A percentile compares a stretch with the other conserved stretches of the same genome.
Evolutionary conservation across 441 rosid species (phyloP).

Genomic region (Raphanus hybrid): DNA sequence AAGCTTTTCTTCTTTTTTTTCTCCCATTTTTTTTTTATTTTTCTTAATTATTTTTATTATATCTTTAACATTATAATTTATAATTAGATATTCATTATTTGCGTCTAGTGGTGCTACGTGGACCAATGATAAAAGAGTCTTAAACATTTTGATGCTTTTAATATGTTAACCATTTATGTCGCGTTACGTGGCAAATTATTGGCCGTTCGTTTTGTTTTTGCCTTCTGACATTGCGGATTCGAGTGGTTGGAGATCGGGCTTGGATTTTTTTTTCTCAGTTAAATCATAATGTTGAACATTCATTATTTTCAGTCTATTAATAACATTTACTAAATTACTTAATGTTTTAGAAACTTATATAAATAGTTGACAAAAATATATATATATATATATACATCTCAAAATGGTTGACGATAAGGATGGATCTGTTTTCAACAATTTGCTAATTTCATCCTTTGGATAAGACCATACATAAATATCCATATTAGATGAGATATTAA

Average conservation of each 20-base stretch:
- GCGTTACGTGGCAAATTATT: slow-evolving; percentile 1
- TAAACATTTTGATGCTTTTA: not conserved
- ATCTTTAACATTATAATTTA: not conserved
- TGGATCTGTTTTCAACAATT: slow-evolving; percentile 13
- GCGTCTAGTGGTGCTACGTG: slow-evolving; percentile 10
- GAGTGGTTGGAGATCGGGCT: slow-evolving; percentile 35
- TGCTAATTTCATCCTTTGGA: slow-evolving; percentile 15
- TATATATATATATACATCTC: not conserved
- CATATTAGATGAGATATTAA: slow-evolving; percentile 12
- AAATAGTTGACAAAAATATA: slow-evolving; percentile 19
- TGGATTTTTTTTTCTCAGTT: not conserved
- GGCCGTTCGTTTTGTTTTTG: slow-evolving; percentile 33
- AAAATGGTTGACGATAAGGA: slow-evolving; percentile 40
- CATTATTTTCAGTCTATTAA: slow-evolving; percentile 14
- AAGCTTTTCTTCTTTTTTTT: slow-evolving; percentile 1
- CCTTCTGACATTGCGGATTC: slow-evolving; percentile 27
- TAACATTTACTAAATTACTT: not conserved
- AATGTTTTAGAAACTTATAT: not conserved
- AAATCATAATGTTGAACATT: slow-evolving; percentile 18
- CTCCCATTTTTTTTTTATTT: not conserved
- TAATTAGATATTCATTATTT: slow-evolving; percentile 1
- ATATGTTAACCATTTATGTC: not conserved
- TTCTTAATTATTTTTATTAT: not conserved
- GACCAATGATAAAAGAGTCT: slow-evolving; percentile 24
- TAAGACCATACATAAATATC: slow-evolving; percentile 21